Base-by-base conservation (phyloP, 129 eudicot genomes). In the Escallonia rubra region DNA sequence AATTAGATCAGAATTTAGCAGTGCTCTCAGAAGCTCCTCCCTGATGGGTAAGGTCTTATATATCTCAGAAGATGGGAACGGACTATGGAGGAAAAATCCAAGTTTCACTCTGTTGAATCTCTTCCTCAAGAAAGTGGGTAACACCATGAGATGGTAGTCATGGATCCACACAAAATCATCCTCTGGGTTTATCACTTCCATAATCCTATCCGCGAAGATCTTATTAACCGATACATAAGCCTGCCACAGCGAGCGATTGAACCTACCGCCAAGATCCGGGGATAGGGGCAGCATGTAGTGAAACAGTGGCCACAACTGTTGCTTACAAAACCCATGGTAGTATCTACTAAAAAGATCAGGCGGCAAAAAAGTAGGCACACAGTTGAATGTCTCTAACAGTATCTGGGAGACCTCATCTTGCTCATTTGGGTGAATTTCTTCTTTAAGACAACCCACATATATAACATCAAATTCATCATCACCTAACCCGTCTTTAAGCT, bases 161-260 rank as follows among this genome's bases (percentile, higher is more conserved):
- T 90, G 95, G 63, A 90, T 78, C 97, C 97, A 90, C 57, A 90
- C 97, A 63, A 76, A 90, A 78, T 90, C 97, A 57, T 90, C 95
- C 67, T 90, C 97, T 0, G 97, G 97, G 65, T 86, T 90, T 13
- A 90, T 90, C 41, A 90, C 97, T 43, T 90, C 97, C 97, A 90
- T 90, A 38, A 90, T 84, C 73, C 89, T 75, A 67, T 90, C 97
- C 0, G 97, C 97, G 44, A 90, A 90, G 15, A 83, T 84, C 81
- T 90, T 90, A 70, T 90, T 90, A n/a, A 86, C 97, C 0, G 97
- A 90, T 1, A 90, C 97, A 60, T 90, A 90, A 46, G 97, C 97
- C 74, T 86, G 97, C 95, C 95, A 90, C 53, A 86, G 40, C 2
- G 88, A 81, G 3, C 97, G 91, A 61, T 90, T 80, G 64, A 86